phyloP scores from a whole-genome alignment of 2,329 filamentous ascomycete species.

The Blastomyces silverae region DNA sequence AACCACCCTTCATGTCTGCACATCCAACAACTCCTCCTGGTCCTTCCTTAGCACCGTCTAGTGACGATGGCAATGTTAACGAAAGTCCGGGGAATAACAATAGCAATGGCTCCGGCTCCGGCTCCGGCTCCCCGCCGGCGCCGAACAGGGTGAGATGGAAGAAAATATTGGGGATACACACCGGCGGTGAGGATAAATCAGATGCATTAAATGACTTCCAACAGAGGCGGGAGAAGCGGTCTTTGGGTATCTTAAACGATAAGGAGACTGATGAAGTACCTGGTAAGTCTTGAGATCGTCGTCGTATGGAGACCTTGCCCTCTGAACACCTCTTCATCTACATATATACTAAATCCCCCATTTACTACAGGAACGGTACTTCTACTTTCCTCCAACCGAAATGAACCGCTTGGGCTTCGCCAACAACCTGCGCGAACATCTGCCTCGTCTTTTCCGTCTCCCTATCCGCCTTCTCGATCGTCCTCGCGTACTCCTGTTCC shows the following conservation, averaged over 20 bases:
- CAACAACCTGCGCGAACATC: constrained; percentile 57
- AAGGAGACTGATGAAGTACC: constrained; percentile 77
- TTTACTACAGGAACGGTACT: constrained; percentile 52
- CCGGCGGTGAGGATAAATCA: constrained; percentile 8
- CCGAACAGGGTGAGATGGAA: constrained; percentile 17
- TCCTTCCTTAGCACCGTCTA: constrained; percentile 1
- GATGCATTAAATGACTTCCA: constrained; percentile 12
- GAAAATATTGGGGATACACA: constrained; percentile 18
- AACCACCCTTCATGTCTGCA: constrained; percentile 10
- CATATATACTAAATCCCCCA: neutral
- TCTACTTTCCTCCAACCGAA: constrained; percentile 54
- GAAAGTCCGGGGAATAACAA: neutral
- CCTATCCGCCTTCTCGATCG: constrained; percentile 37
- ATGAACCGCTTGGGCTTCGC: constrained; percentile 56
- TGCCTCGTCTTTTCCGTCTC: constrained; percentile 48
- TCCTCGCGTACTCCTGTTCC: constrained; percentile 32
- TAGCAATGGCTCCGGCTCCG: neutral
- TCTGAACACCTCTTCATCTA: neutral
- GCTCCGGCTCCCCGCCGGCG: neutral
- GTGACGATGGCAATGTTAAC: neutral
- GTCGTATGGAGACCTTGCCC: neutral
- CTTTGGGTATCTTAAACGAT: constrained; percentile 77
- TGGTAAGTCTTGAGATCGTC: constrained; percentile 47
- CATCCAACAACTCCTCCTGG: neutral
- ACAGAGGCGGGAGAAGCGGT: constrained; percentile 42